Evolutionary conservation across 2,329 filamentous ascomycete species (phyloP), one percentile per base, ranked within the genome.

Genomic region (Neopestalotiopsis rosae): DNA sequence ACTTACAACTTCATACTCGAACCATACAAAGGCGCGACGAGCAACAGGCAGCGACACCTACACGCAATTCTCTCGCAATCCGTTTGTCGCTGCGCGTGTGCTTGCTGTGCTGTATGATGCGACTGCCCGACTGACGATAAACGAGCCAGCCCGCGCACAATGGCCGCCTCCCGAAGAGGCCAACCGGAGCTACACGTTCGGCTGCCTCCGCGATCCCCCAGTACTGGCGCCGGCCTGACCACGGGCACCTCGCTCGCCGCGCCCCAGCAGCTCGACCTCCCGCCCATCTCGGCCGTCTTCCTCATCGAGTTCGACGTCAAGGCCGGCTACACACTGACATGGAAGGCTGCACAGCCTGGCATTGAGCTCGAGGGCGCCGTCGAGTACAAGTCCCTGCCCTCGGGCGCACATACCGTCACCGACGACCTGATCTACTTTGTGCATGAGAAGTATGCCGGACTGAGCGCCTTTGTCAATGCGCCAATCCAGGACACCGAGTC

Each of bases 371-470:
- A 97, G 74, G 94, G 94, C 67, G 90, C 92, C 30, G 94, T 98
- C 76, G 96, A 99, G 82, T 99, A 94, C 87, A 98, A 98, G 82
- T 97, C 94, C 71, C 87, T 99, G 61, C 96, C 96, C 2, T 98
- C 95, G 0, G 96, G 96, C 30, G 82, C 98, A 64, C 96, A 99
- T 81, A 92, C 94, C 68, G 94, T 98, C 24, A 86, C 91, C 40
- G 90, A 95, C 73, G 96, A 99, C 80, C 85, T 98, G 65, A 93
- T 94, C 76, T 99, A 98, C 84, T 99, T 98, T 79, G 91, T 97
- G 58, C 94, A 98, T 77, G 91, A 89, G 70, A 84, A 89, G 61
- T 91, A 94, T 82, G 95, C 94, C 5, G 96, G 96, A 34, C 86
- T 98, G 74, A 97, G 94, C 82, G 94, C 95, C 34, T 99, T 98